Percentiles rank a stretch among this genome's conserved stretches.
Conservation (phyloP, 176 grass and related monocot species). For the Paspalum notatum region DNA sequence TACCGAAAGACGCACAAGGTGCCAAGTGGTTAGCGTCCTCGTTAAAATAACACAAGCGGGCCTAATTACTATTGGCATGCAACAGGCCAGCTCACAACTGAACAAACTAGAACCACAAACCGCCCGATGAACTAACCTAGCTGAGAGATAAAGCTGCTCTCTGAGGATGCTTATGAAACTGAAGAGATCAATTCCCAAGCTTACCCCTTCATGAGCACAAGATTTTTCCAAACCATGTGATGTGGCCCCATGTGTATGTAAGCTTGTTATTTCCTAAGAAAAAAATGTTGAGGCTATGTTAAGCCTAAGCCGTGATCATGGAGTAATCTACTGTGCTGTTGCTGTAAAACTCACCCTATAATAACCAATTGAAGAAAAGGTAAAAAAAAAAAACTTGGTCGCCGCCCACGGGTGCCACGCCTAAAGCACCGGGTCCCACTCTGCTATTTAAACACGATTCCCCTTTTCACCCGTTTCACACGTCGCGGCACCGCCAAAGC, state of each 20-base stretch:
- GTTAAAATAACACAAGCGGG: slow-evolving; percentile 1
- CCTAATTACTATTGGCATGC: slow-evolving; percentile 10
- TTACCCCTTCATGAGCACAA: background rate
- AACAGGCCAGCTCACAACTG: background rate
- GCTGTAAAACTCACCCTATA: background rate
- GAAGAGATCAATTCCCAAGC: too few species aligned
- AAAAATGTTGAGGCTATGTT: background rate
- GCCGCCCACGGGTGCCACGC: background rate
- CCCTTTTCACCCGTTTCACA: slow-evolving; percentile 31
- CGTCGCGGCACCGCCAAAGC: background rate
- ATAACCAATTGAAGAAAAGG: background rate
- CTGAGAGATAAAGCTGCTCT: too few species aligned
- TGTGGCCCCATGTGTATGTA: background rate
- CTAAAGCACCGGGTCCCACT: background rate
- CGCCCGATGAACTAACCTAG: background rate
- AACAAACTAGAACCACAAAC: slow-evolving; percentile 2
- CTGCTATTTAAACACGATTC: background rate
- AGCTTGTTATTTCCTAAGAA: background rate
- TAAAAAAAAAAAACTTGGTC: background rate
- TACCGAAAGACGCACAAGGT: background rate
- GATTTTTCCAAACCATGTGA: background rate
- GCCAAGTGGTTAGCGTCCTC: background rate
- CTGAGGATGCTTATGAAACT: too few species aligned
- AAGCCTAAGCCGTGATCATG: background rate
- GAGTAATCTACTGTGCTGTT: background rate